These are phyloP conservation scores for Zelopaecilomyces penicillatus DNA, from an alignment of 2,329 filamentous ascomycete genomes.

Conservation along the genomic window DNA sequence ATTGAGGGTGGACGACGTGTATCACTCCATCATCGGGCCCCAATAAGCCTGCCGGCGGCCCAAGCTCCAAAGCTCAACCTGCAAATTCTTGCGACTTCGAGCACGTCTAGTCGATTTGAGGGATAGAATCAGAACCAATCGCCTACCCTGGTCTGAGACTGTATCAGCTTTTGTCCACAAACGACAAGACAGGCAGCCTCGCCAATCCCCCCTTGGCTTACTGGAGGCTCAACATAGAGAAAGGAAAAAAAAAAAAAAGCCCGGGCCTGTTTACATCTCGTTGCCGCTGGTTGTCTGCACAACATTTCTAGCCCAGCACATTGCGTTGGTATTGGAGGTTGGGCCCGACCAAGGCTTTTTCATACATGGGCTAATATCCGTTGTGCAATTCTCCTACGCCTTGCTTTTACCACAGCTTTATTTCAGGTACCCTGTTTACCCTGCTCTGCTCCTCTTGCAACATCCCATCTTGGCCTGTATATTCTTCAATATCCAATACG, in stretches of 20 bases:
- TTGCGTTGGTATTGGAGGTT: background rate
- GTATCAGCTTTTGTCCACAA: constrained; percentile 6
- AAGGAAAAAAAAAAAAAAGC: background rate
- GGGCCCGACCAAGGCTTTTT: background rate
- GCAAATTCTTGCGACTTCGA: no score
- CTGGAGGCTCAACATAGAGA: background rate
- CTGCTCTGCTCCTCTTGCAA: background rate
- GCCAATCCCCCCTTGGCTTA: background rate
- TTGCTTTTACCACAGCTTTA: background rate
- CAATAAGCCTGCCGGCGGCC: no score
- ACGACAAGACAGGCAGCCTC: constrained; percentile 4
- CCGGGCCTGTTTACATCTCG: constrained; percentile 2
- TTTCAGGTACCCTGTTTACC: background rate
- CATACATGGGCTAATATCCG: no score
- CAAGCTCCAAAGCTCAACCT: no score
- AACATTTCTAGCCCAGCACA: background rate
- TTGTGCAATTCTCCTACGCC: no score
- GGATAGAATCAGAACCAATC: no score
- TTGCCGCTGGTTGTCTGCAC: constrained; percentile 1
- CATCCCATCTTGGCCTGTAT: background rate
- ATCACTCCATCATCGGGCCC: no score
- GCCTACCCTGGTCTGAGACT: constrained; percentile 5
- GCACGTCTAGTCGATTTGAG: no score
- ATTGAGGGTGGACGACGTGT: no score
- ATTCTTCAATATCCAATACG: background rate